A percentile compares a stretch with the other conserved stretches of the same genome.
Conservation (phyloP, 306 rosid genomes). For the Arachis hypogaea region DNA sequence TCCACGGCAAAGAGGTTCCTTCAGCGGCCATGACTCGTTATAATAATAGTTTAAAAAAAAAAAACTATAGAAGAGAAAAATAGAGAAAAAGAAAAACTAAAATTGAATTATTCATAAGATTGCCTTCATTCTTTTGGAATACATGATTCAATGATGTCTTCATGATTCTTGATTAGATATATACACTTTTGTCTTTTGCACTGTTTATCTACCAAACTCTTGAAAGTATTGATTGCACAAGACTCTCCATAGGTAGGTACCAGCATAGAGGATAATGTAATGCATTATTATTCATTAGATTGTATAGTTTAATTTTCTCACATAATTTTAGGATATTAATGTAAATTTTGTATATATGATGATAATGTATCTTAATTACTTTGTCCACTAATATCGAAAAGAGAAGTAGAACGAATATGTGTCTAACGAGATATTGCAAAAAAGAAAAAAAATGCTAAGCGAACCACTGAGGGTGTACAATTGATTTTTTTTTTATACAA, state of each 20-base stretch:
- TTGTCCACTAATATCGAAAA: too few species aligned
- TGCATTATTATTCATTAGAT: neutral
- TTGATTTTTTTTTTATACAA: too few species aligned
- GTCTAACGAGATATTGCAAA: too few species aligned
- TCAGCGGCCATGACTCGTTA: neutral
- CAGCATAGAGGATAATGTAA: neutral
- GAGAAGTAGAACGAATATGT: too few species aligned
- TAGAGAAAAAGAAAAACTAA: too few species aligned
- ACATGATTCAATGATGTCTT: neutral
- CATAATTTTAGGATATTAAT: too few species aligned
- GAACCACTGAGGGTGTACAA: too few species aligned
- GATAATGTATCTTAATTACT: too few species aligned
- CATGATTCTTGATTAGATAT: neutral
- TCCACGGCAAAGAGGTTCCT: slow-evolving; percentile 53
- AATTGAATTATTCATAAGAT: neutral
- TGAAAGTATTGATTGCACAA: slow-evolving; percentile 9
- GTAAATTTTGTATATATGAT: too few species aligned
- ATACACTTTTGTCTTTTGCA: slow-evolving; percentile 21
- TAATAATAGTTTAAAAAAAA: too few species aligned
- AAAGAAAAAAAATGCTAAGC: too few species aligned
- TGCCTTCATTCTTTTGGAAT: slow-evolving; percentile 25
- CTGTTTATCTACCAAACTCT: neutral
- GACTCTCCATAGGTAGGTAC: slow-evolving; percentile 7
- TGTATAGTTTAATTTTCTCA: neutral
- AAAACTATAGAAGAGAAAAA: too few species aligned